These are phyloP conservation scores for Mycena pura DNA, from an alignment of 768 basidiomycete genomes.

Conservation along the genomic window DNA sequence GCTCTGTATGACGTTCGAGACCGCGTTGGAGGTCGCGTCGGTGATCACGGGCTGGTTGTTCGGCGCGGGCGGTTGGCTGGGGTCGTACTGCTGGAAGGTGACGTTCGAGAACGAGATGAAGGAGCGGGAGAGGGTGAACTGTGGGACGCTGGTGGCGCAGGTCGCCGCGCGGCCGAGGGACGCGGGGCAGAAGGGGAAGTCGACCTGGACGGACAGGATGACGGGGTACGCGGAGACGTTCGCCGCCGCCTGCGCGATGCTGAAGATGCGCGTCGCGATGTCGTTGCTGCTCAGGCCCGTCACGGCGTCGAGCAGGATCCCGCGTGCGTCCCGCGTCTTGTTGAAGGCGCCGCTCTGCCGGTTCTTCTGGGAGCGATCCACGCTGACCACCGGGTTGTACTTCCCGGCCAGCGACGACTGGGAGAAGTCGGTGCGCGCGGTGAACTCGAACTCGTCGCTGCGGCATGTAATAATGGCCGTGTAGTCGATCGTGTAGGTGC, in stretches of 20 bases:
- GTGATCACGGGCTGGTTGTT: conserved; percentile 16
- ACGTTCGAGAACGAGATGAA: conserved; percentile 20
- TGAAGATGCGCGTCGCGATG: conserved; percentile 21
- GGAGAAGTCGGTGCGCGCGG: conserved; percentile 27
- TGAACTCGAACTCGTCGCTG: conserved; percentile 18
- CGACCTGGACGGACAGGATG: conserved; percentile 30
- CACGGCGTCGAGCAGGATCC: conserved; percentile 10
- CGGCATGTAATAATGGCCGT: conserved; percentile 27
- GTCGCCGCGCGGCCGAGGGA: conserved; percentile 23
- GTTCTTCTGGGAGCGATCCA: conserved; percentile 12
- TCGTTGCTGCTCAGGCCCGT: conserved; percentile 20
- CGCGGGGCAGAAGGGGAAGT: conserved; percentile 31
- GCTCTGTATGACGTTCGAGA: conserved; percentile 31
- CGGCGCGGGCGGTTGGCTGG: not conserved
- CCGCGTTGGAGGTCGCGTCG: conserved; percentile 4
- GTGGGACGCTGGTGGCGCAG: conserved; percentile 26
- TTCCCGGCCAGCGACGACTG: conserved; percentile 27
- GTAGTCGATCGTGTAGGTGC: conserved; percentile 24
- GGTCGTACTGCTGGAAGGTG: not conserved
- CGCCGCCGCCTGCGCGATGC: conserved; percentile 21
- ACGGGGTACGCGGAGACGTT: conserved; percentile 28
- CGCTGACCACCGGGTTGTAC: conserved; percentile 26
- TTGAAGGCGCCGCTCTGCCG: conserved; percentile 16
- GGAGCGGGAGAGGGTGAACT: conserved; percentile 24
- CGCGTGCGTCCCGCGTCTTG: conserved; percentile 14